These are phyloP conservation scores for Beta macrorhiza DNA, from an alignment of 179 eudicot genomes.

Conservation along the genomic window DNA sequence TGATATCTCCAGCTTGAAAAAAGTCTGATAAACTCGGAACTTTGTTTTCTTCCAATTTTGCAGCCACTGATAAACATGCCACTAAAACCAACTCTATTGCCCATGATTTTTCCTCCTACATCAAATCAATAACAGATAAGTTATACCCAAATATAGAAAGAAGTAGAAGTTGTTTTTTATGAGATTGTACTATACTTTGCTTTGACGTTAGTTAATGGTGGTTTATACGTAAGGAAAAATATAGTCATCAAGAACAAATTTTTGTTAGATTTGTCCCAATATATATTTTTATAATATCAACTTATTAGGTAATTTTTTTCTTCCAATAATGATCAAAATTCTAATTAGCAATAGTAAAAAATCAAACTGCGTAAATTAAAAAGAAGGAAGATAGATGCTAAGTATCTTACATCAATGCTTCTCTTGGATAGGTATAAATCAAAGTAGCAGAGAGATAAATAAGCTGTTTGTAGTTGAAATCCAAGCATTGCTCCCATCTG, in stretches of 20 bases:
- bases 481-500: slow-evolving; percentile 45
- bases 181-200: too few relatives aligned
- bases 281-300: too few relatives aligned
- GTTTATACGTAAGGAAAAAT: too few relatives aligned
- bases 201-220: too few relatives aligned
- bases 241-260: too few relatives aligned
- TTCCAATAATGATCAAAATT: too few relatives aligned
- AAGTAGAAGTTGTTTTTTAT: too few relatives aligned
- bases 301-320: too few relatives aligned
- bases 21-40: slow-evolving; percentile 32
- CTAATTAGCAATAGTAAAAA: too few relatives aligned
- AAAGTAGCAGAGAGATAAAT: slow-evolving; percentile 48
- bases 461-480: slow-evolving; percentile 47
- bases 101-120: slow-evolving; percentile 47
- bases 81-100: slow-evolving; percentile 44
- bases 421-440: slow-evolving; percentile 53
- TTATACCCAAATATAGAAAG: neutral
- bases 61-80: slow-evolving; percentile 61
- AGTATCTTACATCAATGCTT: slow-evolving; percentile 40
- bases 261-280: too few relatives aligned
- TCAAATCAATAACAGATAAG: neutral
- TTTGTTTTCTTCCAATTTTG: slow-evolving; percentile 51
- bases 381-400: too few relatives aligned
- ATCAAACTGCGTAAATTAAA: neutral
- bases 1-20: slow-evolving; percentile 29